Evolutionary conservation across 2,329 filamentous ascomycete genomes (phyloP).

Genomic region (Trichophyton rubrum): DNA sequence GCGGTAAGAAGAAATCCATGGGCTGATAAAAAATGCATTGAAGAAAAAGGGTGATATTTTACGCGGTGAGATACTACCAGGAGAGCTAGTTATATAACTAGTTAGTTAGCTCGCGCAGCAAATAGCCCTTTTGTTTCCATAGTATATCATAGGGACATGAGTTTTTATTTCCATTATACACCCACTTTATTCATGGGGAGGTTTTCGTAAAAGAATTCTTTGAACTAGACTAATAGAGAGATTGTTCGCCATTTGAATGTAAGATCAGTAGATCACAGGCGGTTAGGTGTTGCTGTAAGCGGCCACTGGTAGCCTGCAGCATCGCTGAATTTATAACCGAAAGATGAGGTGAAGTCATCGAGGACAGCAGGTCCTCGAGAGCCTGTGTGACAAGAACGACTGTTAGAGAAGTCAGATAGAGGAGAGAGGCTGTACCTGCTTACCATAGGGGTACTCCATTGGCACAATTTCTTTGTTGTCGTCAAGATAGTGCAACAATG

Average conservation of each 20-base stretch:
- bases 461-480: conserved; percentile 99
- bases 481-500: conserved; percentile 92
- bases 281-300: conserved; percentile 62
- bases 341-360: conserved; percentile 95
- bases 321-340: conserved; percentile 98
- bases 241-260: background rate
- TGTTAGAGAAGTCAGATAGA: background rate
- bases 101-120: background rate
- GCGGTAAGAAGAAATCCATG: too few species aligned
- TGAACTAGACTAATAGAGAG: background rate
- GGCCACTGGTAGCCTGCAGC: conserved; percentile 94
- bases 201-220: background rate
- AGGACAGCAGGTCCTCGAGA: conserved; percentile 92
- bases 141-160: background rate
- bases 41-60: background rate
- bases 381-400: conserved; percentile 42
- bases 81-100: background rate
- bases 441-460: conserved; percentile 99
- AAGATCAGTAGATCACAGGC: conserved; percentile 51
- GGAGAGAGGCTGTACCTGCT: conserved; percentile 26
- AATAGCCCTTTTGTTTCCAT: background rate
- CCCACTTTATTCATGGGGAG: background rate
- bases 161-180: conserved; percentile 2
- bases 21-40: too few species aligned
- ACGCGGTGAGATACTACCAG: background rate